Conservation (phyloP, 2,329 filamentous ascomycete species). For the Botryotinia convoluta region DNA sequence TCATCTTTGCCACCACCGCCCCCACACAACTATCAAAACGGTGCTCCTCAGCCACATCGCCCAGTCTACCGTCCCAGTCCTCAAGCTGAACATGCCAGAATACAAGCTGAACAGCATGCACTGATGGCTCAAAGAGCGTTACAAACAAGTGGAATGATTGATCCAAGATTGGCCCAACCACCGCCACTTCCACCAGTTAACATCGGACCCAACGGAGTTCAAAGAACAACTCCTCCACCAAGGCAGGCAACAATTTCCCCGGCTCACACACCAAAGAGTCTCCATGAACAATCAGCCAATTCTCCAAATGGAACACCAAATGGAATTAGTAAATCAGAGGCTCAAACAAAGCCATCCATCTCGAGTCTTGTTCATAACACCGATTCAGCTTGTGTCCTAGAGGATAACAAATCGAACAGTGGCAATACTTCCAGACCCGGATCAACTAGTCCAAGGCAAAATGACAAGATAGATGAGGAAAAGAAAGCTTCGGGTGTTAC, state of each 20-base stretch:
- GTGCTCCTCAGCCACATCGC: slow-evolving; percentile 21
- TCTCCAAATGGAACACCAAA: slow-evolving; percentile 26
- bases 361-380: slow-evolving; percentile 36
- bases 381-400: slow-evolving; percentile 34
- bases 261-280: slow-evolving; percentile 19
- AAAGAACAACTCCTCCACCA: slow-evolving; percentile 31
- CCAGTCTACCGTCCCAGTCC: slow-evolving; percentile 40
- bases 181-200: slow-evolving; percentile 28
- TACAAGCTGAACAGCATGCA: slow-evolving; percentile 38
- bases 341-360: slow-evolving; percentile 38
- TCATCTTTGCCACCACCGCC: slow-evolving; percentile 37
- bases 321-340: slow-evolving; percentile 26
- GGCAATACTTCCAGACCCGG: slow-evolving; percentile 34
- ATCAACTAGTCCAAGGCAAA: slow-evolving; percentile 32
- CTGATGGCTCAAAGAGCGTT: slow-evolving; percentile 35
- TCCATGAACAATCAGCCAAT: slow-evolving; percentile 4
- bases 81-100: slow-evolving; percentile 41
- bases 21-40: slow-evolving; percentile 26
- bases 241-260: slow-evolving; percentile 16
- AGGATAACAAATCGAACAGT: slow-evolving; percentile 36
- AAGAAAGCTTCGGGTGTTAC: neutral
- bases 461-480: slow-evolving; percentile 15
- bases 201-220: slow-evolving; percentile 20
- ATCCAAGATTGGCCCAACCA: slow-evolving; percentile 24
- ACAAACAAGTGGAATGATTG: slow-evolving; percentile 30